Conservation (phyloP, 108 stramenopile genomes). For the Skeletonema costatum region DNA sequence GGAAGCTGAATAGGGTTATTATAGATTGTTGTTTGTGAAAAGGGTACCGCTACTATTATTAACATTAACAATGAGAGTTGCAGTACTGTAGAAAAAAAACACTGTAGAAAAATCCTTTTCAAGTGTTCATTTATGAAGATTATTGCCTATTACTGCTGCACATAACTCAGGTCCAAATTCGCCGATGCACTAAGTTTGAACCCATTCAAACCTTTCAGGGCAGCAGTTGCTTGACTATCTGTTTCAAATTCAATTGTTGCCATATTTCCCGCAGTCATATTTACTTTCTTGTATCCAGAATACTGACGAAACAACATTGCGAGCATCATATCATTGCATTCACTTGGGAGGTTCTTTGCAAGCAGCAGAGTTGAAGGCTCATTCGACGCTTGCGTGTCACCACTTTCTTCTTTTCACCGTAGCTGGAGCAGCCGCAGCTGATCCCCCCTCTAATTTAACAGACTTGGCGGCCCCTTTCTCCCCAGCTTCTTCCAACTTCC, state of each 20-base stretch:
- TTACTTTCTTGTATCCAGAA: constrained; percentile 88
- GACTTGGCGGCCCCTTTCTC: constrained; percentile 13
- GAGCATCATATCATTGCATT: constrained; percentile 93
- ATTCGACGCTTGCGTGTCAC: constrained; percentile 20
- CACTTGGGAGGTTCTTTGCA: constrained; percentile 68
- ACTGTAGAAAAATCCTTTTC: neutral
- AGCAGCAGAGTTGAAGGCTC: constrained; percentile 77
- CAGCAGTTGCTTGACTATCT: constrained; percentile 87
- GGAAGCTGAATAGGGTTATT: neutral
- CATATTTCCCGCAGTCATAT: constrained; percentile 68
- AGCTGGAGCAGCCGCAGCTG: constrained; percentile 10
- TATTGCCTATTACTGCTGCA: constrained; percentile 55
- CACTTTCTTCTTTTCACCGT: neutral
- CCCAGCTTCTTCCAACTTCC: constrained; percentile 17
- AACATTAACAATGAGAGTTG: neutral
- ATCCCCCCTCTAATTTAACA: constrained; percentile 21
- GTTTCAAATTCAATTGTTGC: constrained; percentile 93
- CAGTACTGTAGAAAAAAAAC: no score
- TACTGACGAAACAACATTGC: constrained; percentile 93
- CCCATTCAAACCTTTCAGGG: constrained; percentile 86
- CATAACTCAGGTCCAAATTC: constrained; percentile 79
- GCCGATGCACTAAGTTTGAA: constrained; percentile 89
- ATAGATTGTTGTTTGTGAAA: neutral
- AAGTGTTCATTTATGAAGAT: neutral
- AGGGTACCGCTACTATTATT: neutral